phyloP scores from a whole-genome alignment of 2,329 filamentous ascomycete genomes.

The Penicillium janthinellum region DNA sequence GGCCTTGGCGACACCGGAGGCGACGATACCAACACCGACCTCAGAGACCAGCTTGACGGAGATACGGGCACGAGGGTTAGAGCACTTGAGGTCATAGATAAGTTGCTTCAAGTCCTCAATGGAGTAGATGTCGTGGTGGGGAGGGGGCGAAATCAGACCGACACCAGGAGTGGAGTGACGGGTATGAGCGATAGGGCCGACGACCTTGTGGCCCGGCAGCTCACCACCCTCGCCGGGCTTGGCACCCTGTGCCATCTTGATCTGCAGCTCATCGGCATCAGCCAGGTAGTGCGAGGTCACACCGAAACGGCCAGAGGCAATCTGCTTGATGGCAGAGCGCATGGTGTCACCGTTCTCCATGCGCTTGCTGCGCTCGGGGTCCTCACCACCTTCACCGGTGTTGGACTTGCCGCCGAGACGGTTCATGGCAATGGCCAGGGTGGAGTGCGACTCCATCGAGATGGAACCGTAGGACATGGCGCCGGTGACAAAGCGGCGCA shows the following conservation, averaged over 20 bases:
- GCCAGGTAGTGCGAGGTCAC: conserved; percentile 93
- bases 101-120: conserved; percentile 98
- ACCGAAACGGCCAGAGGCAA: conserved; percentile 93
- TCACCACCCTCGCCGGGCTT: conserved; percentile 98
- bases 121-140: conserved; percentile 97
- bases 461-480: conserved; percentile 99
- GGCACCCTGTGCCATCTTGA: conserved; percentile 98
- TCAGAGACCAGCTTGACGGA: conserved; percentile 98
- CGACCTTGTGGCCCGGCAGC: conserved; percentile 94
- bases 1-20: conserved; percentile 94
- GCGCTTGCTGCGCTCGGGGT: conserved; percentile 82
- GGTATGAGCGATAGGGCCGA: conserved; percentile 88
- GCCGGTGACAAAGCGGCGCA: conserved; percentile 92
- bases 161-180: conserved; percentile 96
- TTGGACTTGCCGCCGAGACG: conserved; percentile 95
- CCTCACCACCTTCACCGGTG: conserved; percentile 95
- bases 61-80: conserved; percentile 85
- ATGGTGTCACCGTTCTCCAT: conserved; percentile 94
- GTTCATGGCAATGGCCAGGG: conserved; percentile 95
- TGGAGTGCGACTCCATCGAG: conserved; percentile 97
- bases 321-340: conserved; percentile 96
- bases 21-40: conserved; percentile 95
- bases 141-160: conserved; percentile 91
- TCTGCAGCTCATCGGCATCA: conserved; percentile 93
- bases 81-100: conserved; percentile 97